Evolutionary conservation across 2,329 filamentous ascomycete species (phyloP).

Genomic region (Colletotrichum graminicola): DNA sequence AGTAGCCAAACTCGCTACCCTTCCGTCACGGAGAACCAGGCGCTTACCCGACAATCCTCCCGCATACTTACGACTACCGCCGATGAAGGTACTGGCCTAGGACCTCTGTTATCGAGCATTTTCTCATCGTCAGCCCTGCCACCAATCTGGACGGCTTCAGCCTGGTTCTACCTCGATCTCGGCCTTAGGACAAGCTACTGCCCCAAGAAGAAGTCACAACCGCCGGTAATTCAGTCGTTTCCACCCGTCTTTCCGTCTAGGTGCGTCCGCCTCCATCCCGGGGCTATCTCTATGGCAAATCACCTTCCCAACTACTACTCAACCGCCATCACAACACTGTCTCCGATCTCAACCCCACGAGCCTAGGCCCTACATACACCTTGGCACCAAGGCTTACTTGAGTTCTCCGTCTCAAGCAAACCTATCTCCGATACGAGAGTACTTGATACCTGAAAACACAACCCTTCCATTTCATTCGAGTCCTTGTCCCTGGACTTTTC

Average conservation of each 20-base stretch:
- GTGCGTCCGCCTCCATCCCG: neutral
- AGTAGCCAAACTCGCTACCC: neutral
- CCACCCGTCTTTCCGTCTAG: neutral
- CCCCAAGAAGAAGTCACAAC: neutral
- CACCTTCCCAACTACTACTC: neutral
- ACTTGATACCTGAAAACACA: neutral
- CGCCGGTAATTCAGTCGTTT: too few relatives aligned
- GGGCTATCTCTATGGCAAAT: too few relatives aligned
- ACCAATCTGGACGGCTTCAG: neutral
- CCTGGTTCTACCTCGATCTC: neutral
- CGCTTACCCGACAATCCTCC: neutral
- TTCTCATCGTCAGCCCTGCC: neutral
- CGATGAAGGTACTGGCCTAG: neutral
- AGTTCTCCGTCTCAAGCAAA: neutral
- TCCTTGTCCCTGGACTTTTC: neutral
- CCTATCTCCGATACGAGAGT: neutral
- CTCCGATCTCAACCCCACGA: neutral
- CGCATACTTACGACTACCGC: neutral
- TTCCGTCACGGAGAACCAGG: neutral
- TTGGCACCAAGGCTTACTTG: neutral
- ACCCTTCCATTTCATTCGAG: neutral
- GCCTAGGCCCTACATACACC: neutral
- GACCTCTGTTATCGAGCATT: neutral
- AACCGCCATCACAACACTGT: neutral
- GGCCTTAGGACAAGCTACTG: neutral